Evolutionary conservation across 164 flowering plant genomes (phyloP).

Genomic region (Sextonia rubra): DNA sequence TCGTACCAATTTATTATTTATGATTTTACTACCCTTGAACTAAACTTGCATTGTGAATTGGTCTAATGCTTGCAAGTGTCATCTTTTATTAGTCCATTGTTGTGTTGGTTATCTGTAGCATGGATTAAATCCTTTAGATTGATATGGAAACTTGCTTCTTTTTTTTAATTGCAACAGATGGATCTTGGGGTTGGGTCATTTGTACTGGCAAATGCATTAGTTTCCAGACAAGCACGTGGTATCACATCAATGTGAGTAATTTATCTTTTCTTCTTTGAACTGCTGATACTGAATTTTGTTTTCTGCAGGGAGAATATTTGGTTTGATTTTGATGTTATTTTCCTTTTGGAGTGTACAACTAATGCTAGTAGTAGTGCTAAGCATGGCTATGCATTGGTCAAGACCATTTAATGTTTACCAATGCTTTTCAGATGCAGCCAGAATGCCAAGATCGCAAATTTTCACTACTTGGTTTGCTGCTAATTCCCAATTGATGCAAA

Average conservation of each 20-base stretch:
- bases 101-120: neutral
- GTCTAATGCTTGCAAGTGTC: neutral
- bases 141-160: neutral
- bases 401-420: neutral
- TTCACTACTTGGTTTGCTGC: neutral
- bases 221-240: slow-evolving; percentile 86
- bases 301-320: neutral
- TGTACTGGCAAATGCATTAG: slow-evolving; percentile 76
- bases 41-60: neutral
- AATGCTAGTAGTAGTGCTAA: neutral
- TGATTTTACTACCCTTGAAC: too few relatives aligned
- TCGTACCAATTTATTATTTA: neutral
- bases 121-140: slow-evolving; percentile 3
- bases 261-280: neutral
- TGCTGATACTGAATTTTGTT: neutral
- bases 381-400: neutral
- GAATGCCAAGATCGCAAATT: neutral
- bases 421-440: neutral
- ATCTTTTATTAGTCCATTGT: neutral
- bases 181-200: slow-evolving; percentile 95
- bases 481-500: neutral
- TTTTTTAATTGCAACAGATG: slow-evolving; percentile 46
- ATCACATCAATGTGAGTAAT: slow-evolving; percentile 44
- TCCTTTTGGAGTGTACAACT: neutral
- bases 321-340: neutral